phyloP scores from a whole-genome alignment of 208 protist species.

The Naegleria lovaniensis region DNA sequence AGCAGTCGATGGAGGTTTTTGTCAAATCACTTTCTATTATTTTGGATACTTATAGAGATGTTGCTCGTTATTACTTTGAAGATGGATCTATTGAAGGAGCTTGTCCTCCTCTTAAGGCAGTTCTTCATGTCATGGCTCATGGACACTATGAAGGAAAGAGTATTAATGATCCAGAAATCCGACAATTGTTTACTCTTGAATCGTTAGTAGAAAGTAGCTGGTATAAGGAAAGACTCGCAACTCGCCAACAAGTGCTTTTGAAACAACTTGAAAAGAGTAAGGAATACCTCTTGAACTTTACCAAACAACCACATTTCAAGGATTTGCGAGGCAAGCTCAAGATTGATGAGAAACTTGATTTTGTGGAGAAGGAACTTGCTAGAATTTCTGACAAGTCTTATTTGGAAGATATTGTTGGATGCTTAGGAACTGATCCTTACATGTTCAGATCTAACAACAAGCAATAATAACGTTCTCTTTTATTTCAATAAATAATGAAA shows the following conservation, averaged over 20 bases:
- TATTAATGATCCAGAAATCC: constrained; percentile 15
- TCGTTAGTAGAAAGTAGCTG: not conserved
- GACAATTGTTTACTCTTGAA: constrained; percentile 14
- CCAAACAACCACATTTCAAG: not conserved
- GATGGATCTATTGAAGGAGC: constrained; percentile 42
- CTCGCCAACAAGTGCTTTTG: not conserved
- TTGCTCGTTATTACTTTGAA: constrained; percentile 35
- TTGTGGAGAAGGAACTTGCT: not conserved
- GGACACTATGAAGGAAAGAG: constrained; percentile 31
- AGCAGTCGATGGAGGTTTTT: constrained; percentile 34
- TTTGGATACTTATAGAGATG: constrained; percentile 1
- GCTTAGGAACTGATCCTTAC: not conserved
- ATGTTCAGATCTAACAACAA: too few relatives aligned
- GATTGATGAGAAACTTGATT: not conserved
- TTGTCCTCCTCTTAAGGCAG: constrained; percentile 41
- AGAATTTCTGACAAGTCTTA: not conserved
- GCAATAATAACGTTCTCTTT: not conserved
- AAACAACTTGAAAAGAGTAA: not conserved
- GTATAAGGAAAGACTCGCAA: constrained; percentile 13
- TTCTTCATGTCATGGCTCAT: constrained; percentile 45
- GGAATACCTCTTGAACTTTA: not conserved
- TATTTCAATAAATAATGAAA: too few relatives aligned
- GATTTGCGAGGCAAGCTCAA: not conserved
- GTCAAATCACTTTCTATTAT: constrained; percentile 41
- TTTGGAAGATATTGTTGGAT: not conserved